These are phyloP conservation scores for Seminavis robusta DNA, from an alignment of 108 stramenopile species.

Conservation along the genomic window DNA sequence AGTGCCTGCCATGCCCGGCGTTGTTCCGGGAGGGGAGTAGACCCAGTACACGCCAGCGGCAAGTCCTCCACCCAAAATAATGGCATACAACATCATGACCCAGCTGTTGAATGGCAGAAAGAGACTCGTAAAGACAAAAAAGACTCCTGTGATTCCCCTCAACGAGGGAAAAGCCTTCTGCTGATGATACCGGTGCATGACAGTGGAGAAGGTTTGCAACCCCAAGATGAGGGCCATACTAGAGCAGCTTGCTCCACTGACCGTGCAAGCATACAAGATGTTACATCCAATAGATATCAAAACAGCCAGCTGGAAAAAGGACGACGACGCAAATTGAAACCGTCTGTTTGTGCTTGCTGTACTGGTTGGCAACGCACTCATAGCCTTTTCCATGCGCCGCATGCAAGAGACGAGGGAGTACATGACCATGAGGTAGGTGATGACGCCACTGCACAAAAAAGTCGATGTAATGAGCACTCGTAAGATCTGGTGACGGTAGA, in stretches of 20 bases:
- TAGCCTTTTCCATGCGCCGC: constrained; percentile 12
- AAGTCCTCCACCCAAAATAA: constrained; percentile 10
- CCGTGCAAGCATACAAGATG: constrained; percentile 25
- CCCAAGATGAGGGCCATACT: constrained; percentile 16
- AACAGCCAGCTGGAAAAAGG: not conserved
- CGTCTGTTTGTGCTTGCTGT: constrained; percentile 16
- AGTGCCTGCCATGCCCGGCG: too few species aligned
- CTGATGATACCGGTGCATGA: constrained; percentile 6
- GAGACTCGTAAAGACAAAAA: constrained; percentile 3
- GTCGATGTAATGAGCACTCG: constrained; percentile 34
- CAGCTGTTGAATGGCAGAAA: constrained; percentile 29
- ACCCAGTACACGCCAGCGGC: too few species aligned
- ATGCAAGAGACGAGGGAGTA: constrained; percentile 4
- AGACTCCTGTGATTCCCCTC: not conserved
- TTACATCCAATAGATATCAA: constrained; percentile 22
- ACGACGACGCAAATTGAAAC: too few species aligned
- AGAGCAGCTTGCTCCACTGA: constrained; percentile 31
- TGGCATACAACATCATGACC: constrained; percentile 16
- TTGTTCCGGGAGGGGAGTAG: too few species aligned
- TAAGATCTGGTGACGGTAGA: constrained; percentile 36
- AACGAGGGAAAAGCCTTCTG: constrained; percentile 1
- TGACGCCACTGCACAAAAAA: constrained; percentile 41
- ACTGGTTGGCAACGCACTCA: constrained; percentile 12
- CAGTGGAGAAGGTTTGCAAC: not conserved
- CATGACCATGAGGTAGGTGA: too few species aligned